Evolutionary conservation across 371 early-diverging fungal species (phyloP).

Genomic region (Haplosporangium sp.): DNA sequence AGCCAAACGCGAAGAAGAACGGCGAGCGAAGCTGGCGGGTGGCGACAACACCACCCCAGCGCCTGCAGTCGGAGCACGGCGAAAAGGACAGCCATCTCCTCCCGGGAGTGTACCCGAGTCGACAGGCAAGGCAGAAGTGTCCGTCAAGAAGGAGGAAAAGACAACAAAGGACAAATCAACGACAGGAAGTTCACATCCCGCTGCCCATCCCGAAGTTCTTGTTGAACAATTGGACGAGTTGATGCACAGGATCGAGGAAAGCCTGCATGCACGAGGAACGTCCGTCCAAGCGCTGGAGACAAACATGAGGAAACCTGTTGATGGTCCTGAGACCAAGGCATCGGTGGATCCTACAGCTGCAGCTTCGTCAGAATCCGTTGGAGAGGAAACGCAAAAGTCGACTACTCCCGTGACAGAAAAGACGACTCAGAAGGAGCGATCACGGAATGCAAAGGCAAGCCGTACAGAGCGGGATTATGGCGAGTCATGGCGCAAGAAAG

Average conservation of each 20-base stretch:
- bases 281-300: constrained; percentile 14
- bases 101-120: constrained; percentile 17
- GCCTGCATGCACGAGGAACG: constrained; percentile 10
- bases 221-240: constrained; percentile 29
- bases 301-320: constrained; percentile 6
- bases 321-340: background rate
- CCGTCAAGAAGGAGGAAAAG: constrained; percentile 14
- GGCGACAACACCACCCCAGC: too few relatives aligned
- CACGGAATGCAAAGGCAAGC: constrained; percentile 19
- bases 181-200: background rate
- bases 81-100: too few relatives aligned
- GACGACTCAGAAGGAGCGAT: background rate
- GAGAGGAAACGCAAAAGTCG: background rate
- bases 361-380: background rate
- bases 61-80: too few relatives aligned
- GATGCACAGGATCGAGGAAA: constrained; percentile 41
- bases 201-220: constrained; percentile 5
- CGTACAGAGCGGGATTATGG: constrained; percentile 10
- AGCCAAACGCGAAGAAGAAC: too few relatives aligned
- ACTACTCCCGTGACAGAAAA: background rate
- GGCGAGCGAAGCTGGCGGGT: constrained; percentile 17
- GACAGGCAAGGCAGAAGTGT: constrained; percentile 10
- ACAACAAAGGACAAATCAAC: background rate
- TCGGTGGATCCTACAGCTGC: background rate
- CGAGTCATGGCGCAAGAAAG: constrained; percentile 17